A percentile compares a stretch with the other conserved stretches of the same genome.
Evolutionary conservation across 331 rosid species (phyloP).

Genomic region (Malus hybrid): DNA sequence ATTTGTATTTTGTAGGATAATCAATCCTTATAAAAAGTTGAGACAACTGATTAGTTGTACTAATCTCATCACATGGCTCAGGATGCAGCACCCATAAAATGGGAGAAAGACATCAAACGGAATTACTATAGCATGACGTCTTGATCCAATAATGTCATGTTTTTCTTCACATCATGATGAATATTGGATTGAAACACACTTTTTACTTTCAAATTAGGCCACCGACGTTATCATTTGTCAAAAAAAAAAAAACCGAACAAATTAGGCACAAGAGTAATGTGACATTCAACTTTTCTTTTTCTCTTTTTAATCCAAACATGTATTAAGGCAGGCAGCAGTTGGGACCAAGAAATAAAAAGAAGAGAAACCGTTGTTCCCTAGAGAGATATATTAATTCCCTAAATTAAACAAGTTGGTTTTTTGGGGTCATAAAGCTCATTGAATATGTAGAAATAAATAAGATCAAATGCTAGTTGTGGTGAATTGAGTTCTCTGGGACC

Average conservation of each 20-base stretch:
- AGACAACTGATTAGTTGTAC: background rate
- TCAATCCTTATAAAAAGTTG: background rate
- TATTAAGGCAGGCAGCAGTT: background rate
- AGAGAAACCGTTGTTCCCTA: background rate
- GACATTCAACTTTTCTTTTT: background rate
- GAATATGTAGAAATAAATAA: background rate
- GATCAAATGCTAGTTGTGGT: background rate
- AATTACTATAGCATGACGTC: too few relatives aligned
- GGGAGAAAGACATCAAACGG: background rate
- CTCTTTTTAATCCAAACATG: background rate
- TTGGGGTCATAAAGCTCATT: background rate
- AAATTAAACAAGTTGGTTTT: background rate
- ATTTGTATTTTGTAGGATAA: background rate
- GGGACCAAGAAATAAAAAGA: background rate
- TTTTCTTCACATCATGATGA: rapidly evolving
- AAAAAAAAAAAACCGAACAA: too few relatives aligned
- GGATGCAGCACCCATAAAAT: rapidly evolving
- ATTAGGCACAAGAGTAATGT: background rate
- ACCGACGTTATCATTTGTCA: too few relatives aligned
- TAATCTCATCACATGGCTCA: background rate
- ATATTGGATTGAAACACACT: too few relatives aligned
- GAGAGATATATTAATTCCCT: background rate
- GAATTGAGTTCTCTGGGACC: background rate
- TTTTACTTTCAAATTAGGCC: too few relatives aligned
- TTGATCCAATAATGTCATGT: too few relatives aligned